Evolutionary conservation across 192 early-diverging fungal genomes (phyloP).

Genomic region (Podila horticola): DNA sequence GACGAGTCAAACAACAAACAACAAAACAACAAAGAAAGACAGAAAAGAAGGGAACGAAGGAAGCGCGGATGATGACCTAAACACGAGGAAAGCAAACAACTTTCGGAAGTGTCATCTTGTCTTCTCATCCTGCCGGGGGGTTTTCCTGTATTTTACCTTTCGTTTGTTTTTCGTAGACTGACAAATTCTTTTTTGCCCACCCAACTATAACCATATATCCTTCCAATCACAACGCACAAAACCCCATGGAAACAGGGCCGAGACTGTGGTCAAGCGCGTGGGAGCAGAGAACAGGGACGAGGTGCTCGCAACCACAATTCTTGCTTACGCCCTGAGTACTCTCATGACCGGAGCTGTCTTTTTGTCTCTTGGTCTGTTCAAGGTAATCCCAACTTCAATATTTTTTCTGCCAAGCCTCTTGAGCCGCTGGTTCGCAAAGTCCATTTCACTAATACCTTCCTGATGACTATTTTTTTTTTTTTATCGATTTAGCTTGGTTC

Average conservation of each 20-base stretch:
- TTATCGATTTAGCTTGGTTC: slow-evolving; percentile 62
- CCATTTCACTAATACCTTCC: too few relatives aligned
- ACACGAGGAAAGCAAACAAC: too few relatives aligned
- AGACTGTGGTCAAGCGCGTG: slow-evolving; percentile 70
- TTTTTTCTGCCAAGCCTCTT: slow-evolving; percentile 6
- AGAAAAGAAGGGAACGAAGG: too few relatives aligned
- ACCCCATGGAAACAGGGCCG: slow-evolving; percentile 53
- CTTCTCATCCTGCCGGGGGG: background rate
- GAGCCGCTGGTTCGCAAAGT: too few relatives aligned
- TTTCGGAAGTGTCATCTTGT: too few relatives aligned
- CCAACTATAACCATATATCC: background rate
- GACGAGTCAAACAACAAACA: too few relatives aligned
- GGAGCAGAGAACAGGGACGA: slow-evolving; percentile 68
- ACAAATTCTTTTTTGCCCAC: slow-evolving; percentile 25
- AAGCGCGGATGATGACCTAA: too few relatives aligned
- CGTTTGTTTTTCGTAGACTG: slow-evolving; percentile 50
- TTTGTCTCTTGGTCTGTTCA: slow-evolving; percentile 83
- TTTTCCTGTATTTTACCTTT: slow-evolving; percentile 17
- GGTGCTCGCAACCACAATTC: slow-evolving; percentile 93
- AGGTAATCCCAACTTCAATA: slow-evolving; percentile 54
- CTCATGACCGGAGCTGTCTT: slow-evolving; percentile 91
- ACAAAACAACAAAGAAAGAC: too few relatives aligned
- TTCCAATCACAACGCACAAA: too few relatives aligned
- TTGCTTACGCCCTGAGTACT: slow-evolving; percentile 87
- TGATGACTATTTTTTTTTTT: slow-evolving; percentile 13